Base-by-base conservation (phyloP, 2,329 filamentous ascomycete species). In the Ceratocystis papillata region DNA sequence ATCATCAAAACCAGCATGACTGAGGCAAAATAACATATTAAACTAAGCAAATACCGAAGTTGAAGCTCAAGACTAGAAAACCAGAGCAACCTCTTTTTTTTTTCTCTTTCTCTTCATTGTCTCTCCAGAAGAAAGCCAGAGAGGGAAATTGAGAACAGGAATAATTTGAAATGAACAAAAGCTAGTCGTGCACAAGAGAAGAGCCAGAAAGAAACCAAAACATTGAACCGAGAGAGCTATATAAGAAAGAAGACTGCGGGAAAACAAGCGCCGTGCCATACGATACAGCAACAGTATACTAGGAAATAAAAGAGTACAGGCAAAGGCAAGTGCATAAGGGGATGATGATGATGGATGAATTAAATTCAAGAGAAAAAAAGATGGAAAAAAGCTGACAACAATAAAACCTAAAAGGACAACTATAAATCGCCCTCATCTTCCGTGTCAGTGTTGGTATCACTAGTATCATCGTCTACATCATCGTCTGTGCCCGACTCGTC, bases 401-500 rank as follows among this genome's bases (percentile, higher is more conserved):
- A 68, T 50, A 30, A 48, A 68, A 68, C 70, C 57, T 64, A 68
- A 69, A 63, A 55, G 55, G 22, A 20, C 33, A 12, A 12, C 46
- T 65, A 65, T 67, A 57, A 66, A 45, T 66, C 62, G 37, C 67
- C 67, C 74, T 85, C 82, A 37, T 83, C 80, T 72, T 88, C 85
- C 1, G 85, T 88, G 70, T 86, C 83, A 12, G 84, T 86, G 72
- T 88, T 85, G 15, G 86, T 88, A 69, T 81, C 85, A 72, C 84
- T 87, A 45, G 84, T 86, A 73, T 86, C 83, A 37, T 82, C 80
- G 12, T 79, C 83, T 72, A 88, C 86, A 68, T 87, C 87, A 68
- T 95, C 90, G 17, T 78, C 77, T 10, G 87, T 90, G 69, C 89
- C 87, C 69, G 90, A 95, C 78, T 95, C 90, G 25, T 92, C 90